These are phyloP conservation scores for Candida sp. DNA, from an alignment of 1,139 yeast species.

Conservation along the genomic window DNA sequence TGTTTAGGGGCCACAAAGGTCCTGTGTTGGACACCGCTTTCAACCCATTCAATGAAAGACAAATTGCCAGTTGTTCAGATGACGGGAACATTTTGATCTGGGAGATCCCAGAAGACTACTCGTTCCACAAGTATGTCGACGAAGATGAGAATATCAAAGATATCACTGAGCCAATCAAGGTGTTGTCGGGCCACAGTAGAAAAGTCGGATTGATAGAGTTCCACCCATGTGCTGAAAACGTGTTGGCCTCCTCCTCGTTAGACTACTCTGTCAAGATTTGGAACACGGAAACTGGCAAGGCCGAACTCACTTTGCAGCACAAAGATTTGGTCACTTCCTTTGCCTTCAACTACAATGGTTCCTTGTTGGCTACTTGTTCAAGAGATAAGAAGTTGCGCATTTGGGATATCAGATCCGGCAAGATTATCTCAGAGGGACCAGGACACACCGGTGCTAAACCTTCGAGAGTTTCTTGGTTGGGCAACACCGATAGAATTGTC, in stretches of 20 bases:
- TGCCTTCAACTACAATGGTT: slow-evolving; percentile 89
- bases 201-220: slow-evolving; percentile 94
- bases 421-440: slow-evolving; percentile 79
- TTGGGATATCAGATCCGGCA: slow-evolving; percentile 86
- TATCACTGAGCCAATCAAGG: slow-evolving; percentile 65
- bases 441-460: slow-evolving; percentile 96
- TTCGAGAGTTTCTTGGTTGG: slow-evolving; percentile 88
- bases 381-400: slow-evolving; percentile 90
- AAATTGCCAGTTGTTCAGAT: slow-evolving; percentile 86
- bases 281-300: slow-evolving; percentile 81
- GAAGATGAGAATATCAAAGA: slow-evolving; percentile 71
- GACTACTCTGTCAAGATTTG: slow-evolving; percentile 92
- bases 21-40: slow-evolving; percentile 94
- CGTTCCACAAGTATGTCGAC: slow-evolving; percentile 64
- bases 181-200: slow-evolving; percentile 83
- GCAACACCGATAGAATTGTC: slow-evolving; percentile 80
- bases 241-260: slow-evolving; percentile 87
- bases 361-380: slow-evolving; percentile 85
- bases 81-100: slow-evolving; percentile 90
- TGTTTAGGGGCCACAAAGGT: slow-evolving; percentile 96
- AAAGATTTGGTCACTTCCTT: slow-evolving; percentile 91
- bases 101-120: slow-evolving; percentile 83
- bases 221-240: slow-evolving; percentile 88
- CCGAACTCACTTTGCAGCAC: slow-evolving; percentile 76
- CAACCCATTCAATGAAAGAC: slow-evolving; percentile 83